These are phyloP conservation scores for Candida sphagnicola DNA, from an alignment of 805 yeast species.

Conservation along the genomic window DNA sequence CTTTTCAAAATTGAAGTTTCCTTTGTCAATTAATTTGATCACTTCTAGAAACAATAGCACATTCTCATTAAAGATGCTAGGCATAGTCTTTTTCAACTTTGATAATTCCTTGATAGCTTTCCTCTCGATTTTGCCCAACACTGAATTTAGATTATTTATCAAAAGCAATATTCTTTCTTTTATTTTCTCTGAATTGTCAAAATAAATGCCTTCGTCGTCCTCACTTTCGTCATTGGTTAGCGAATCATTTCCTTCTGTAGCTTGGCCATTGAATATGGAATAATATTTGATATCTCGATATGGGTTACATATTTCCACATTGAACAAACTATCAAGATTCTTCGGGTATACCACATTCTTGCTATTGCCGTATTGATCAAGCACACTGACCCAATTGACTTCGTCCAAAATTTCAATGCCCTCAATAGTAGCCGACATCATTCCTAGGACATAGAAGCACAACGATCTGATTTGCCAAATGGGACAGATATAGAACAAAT, in stretches of 20 bases:
- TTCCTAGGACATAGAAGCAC: conserved; percentile 74
- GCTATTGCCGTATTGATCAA: conserved; percentile 15
- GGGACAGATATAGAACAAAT: conserved; percentile 26
- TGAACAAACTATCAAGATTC: conserved; percentile 11
- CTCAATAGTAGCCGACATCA: conserved; percentile 65
- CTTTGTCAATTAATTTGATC: conserved; percentile 46
- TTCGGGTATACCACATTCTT: conserved; percentile 20
- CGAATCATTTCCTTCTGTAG: conserved; percentile 5
- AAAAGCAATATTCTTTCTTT: conserved; percentile 24
- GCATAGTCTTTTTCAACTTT: conserved; percentile 46
- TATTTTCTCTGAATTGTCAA: conserved; percentile 11
- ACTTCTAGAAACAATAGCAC: conserved; percentile 51
- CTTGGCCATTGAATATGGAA: conserved; percentile 17
- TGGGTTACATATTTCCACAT: conserved; percentile 18
- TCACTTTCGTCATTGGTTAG: conserved; percentile 8
- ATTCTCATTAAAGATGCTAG: conserved; percentile 48
- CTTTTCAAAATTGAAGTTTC: conserved; percentile 61
- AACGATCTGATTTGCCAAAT: conserved; percentile 66
- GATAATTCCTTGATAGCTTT: conserved; percentile 57
- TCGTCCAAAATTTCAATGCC: conserved; percentile 87
- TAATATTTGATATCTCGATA: conserved; percentile 22
- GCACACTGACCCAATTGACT: conserved; percentile 54
- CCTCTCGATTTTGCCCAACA: conserved; percentile 40
- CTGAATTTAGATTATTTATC: conserved; percentile 50
- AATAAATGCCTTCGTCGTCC: conserved; percentile 2